phyloP scores from a whole-genome alignment of 2,329 filamentous ascomycete genomes.

The Chrysoporthe austroafricana region DNA sequence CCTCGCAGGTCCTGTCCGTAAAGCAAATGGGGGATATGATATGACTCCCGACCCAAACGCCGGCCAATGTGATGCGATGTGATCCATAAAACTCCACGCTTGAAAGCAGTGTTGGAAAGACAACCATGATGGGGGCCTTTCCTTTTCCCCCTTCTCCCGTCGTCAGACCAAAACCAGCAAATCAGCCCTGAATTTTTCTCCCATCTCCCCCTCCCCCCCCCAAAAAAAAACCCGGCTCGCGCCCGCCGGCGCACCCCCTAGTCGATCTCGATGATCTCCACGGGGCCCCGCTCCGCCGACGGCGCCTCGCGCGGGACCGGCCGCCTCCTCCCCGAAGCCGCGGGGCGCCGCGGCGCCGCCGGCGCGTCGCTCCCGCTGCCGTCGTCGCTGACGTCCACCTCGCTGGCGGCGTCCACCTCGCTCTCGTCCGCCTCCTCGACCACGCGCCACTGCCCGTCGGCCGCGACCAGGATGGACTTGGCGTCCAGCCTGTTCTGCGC shows the following conservation, averaged over 20 bases:
- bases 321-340: slow-evolving; percentile 20
- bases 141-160: too few species aligned
- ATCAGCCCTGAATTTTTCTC: not conserved
- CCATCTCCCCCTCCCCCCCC: not conserved
- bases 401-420: slow-evolving; percentile 18
- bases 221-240: too few species aligned
- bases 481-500: slow-evolving; percentile 50
- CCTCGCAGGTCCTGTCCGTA: too few species aligned
- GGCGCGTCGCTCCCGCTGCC: slow-evolving; percentile 37
- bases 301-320: slow-evolving; percentile 7
- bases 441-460: slow-evolving; percentile 68
- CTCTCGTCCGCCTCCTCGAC: slow-evolving; percentile 40
- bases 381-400: slow-evolving; percentile 38
- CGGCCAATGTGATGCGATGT: not conserved
- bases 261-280: slow-evolving; percentile 28
- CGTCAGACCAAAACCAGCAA: not conserved
- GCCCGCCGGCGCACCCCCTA: not conserved
- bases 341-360: slow-evolving; percentile 4
- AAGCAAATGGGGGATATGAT: too few species aligned
- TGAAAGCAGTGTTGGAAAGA: slow-evolving; percentile 1
- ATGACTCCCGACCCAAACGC: not conserved
- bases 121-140: not conserved
- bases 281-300: slow-evolving; percentile 11
- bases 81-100: slow-evolving; percentile 26
- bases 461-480: slow-evolving; percentile 65